Evolutionary conservation across 495 filamentous ascomycete species (phyloP), one percentile per base, ranked within the genome.

Genomic region (Xylaria curta): DNA sequence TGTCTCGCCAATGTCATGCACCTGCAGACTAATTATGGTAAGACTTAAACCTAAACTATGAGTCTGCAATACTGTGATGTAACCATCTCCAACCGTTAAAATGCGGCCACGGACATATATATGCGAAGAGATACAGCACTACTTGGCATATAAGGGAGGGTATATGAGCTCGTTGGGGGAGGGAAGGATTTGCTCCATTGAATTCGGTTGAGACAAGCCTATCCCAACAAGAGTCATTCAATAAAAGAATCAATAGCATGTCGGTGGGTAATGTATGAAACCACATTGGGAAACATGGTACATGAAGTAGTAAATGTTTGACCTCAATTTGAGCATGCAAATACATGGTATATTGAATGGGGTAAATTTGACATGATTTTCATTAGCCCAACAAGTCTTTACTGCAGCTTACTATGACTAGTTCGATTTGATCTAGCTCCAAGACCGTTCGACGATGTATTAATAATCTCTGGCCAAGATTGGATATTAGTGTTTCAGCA

Each of bases 71-170:
- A 13, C 42, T 65, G 42, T 65, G 42, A 42, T 62, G 60, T 44
- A 62, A 44, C 60, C 60, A 42, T 42, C 21, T 44, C 36, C 38
- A 42, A 62, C 38, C 83, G 17, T 42, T 38, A 44, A 1, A 7
- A 44, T 56, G 49, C n/a, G 21, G 58, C 3, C 58, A 62, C 21
- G n/a, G 51, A 26, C 24, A 36, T 36, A 26, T 36, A 31, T n/a
- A 19, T 59, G 31, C 38, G 36, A 19, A 19, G 28, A 60, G 53
- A 17, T 31, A 17, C 21, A 31, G 53, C 13, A 21, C 7, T 21
- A 38, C 53, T 26, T 56, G 53, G 15, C 53, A 31, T n/a, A 54
- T 51, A 24, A 10, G 17, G 53, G 26, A 26, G 24, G 21, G 8
- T 53, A 53, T 53, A 26, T n/a, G 49, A 59, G 4, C 54, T 15